These are phyloP conservation scores for Apiotrichum mycotoxinovorans DNA, from an alignment of 1,284 basidiomycete genomes.

Conservation along the genomic window DNA sequence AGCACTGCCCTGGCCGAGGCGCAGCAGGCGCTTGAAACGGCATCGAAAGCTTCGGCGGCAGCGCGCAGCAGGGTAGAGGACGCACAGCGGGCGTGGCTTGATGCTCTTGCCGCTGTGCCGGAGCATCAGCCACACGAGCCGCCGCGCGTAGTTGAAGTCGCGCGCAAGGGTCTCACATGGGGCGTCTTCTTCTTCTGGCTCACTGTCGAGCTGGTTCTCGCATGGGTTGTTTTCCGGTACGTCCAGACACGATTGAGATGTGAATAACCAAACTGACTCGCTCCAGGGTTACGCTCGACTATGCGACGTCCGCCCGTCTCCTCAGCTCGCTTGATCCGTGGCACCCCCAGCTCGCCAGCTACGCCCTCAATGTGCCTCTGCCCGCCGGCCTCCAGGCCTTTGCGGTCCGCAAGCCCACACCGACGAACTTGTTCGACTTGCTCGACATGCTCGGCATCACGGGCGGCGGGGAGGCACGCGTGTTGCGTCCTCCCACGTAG, in stretches of 20 bases:
- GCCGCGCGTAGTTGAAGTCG: neutral
- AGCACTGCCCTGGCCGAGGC: slow-evolving; percentile 1
- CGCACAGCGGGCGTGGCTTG: slow-evolving; percentile 14
- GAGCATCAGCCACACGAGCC: slow-evolving; percentile 16
- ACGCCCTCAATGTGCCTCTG: slow-evolving; percentile 20
- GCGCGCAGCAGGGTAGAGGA: slow-evolving; percentile 4
- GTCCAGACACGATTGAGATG: neutral
- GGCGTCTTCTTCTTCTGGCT: slow-evolving; percentile 33
- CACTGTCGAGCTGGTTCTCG: slow-evolving; percentile 30
- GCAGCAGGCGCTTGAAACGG: slow-evolving; percentile 12
- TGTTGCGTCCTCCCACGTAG: slow-evolving; percentile 1
- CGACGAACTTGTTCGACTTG: slow-evolving; percentile 11
- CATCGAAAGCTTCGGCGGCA: slow-evolving; percentile 2
- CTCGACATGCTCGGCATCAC: slow-evolving; percentile 10
- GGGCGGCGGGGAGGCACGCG: neutral
- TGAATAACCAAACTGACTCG: neutral
- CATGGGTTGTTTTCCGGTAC: slow-evolving; percentile 44
- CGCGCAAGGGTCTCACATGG: slow-evolving; percentile 20
- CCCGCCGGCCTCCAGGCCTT: slow-evolving; percentile 22
- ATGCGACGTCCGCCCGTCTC: slow-evolving; percentile 29
- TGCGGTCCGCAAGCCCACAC: neutral
- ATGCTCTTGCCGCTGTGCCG: slow-evolving; percentile 8
- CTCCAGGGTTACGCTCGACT: slow-evolving; percentile 39
- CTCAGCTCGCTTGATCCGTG: slow-evolving; percentile 31
- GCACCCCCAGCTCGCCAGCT: slow-evolving; percentile 17